Evolutionary conservation across 1,284 basidiomycete species (phyloP), one percentile per base, ranked within the genome.

Genomic region (Crepidotus sp.): DNA sequence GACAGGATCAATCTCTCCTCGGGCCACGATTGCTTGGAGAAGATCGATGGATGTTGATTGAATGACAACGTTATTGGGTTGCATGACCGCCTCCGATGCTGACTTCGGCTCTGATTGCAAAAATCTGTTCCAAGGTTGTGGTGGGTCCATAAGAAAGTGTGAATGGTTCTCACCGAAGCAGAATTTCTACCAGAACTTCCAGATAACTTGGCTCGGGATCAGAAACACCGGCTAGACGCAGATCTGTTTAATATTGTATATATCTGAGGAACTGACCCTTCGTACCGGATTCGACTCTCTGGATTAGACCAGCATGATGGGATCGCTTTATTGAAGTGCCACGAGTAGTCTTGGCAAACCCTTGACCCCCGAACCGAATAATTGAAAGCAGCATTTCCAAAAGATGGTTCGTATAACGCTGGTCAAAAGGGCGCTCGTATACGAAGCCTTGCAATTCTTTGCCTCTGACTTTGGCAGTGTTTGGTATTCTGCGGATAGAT

Each of bases 291-390:
- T 77, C 71, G 14, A 83, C 68, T 51, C 85, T 70, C 46, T 76
- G 68, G 13, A 77, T 55, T 10, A 91, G 63, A 2, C 69, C 75
- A 7, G 67, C 51, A 57, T 84, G 74, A 40, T 75, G 64, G 6
- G 84, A 77, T 17, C 80, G 76, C 50, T 73, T 76, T 37, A 88
- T 67, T 7, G 66, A 64, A 7, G 77, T 76, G 10, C 69, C 69
- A 40, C 78, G 71, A 0, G 82, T 75, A 1, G 80, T 73, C 54
- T 86, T 83, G 33, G 77, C 71, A 58, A 95, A 89, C 0, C 86
- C 88, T 60, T 90, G 83, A 0, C 92, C 92, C 2, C 92, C 93
- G 58, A 94, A 93, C 18, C 80, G 76, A 34, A 88, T 77, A 3
- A 98, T 70, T 0, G 83, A 80, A 2, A 86, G 66, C 3, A 97